Base-by-base conservation (phyloP, 257 asterid genomes). In the Linderniella brevidens region DNA sequence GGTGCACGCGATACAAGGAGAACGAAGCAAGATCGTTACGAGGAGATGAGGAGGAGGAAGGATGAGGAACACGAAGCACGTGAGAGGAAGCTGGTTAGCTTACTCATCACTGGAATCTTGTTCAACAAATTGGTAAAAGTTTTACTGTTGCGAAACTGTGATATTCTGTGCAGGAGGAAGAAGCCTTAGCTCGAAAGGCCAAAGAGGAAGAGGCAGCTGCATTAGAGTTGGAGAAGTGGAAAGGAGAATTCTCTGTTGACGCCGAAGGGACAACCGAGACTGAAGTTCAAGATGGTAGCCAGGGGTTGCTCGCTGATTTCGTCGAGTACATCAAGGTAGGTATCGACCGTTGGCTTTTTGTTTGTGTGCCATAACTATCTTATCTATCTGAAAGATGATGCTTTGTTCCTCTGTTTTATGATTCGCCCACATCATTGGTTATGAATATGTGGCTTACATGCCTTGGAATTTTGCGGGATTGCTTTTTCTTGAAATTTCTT, bases 41-140 rank as follows among this genome's bases (percentile, higher is more conserved):
- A 81, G 5, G 96, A 85, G 64, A 74, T 68, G 78, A 85, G 99
- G 66, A 90, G 92, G 76, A 81, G 65, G 64, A 85, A 79, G 72
- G 99, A 90, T 48, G 94, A 90, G 66, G 96, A 90, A 69, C 88
- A 87, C n/a, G 99, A 90, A 63, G 99, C 96, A 57, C 67, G 55
- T 10, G 99, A 90, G 67, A 79, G 70, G 38, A 73, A 38, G 76
- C 82, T 85, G 92, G 96, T 90, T 51, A 52, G 87, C 70, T 17
- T 46, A 29, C n/a, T n/a, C n/a, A n/a, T n/a, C n/a, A n/a, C 5
- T 46, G 35, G n/a, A 46, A 35, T 19, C 25, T 17, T 13, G 15
- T 39, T 39, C 13, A 10, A 39, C 15, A 10, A 13, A 13, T 10
- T 39, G 3, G 13, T 39, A 13, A 37, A 37, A 13, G 43, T 10